Conservation (phyloP, 129 eudicot genomes). For the Logfia minima region DNA sequence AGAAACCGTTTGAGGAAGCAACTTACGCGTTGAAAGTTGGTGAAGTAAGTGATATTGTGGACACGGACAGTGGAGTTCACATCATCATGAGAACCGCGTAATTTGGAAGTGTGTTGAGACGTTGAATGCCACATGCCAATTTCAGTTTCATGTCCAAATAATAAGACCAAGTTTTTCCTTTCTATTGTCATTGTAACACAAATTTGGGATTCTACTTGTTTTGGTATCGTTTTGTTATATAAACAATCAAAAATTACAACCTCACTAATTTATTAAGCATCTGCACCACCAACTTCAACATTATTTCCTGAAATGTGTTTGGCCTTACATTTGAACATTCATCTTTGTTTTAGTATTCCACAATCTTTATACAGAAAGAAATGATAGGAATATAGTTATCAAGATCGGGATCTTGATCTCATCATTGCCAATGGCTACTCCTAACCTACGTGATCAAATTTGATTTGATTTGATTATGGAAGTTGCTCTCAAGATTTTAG, state of each 20-base stretch:
- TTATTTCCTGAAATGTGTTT: no score
- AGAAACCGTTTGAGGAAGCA: slow-evolving; percentile 92
- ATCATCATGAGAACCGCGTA: slow-evolving; percentile 60
- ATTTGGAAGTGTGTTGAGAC: not conserved
- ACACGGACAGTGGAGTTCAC: slow-evolving; percentile 81
- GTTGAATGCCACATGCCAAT: not conserved
- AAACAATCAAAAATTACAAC: not conserved
- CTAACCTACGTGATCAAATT: no score
- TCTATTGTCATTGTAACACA: slow-evolving; percentile 17
- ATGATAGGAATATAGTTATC: no score
- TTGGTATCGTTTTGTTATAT: slow-evolving; percentile 11
- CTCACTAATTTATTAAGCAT: not conserved
- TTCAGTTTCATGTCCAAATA: slow-evolving; percentile 21
- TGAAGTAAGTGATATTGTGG: slow-evolving; percentile 73
- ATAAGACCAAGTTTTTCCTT: slow-evolving; percentile 29
- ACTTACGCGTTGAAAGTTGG: slow-evolving; percentile 64
- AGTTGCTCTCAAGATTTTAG: not conserved
- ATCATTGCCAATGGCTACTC: no score
- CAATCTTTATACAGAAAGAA: no score
- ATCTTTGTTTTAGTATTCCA: no score
- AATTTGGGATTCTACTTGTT: slow-evolving; percentile 15
- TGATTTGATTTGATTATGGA: not conserved
- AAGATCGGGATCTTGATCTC: no score
- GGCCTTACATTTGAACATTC: no score
- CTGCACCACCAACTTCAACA: not conserved